These are phyloP conservation scores for Colletotrichum noveboracense DNA, from an alignment of 2,329 filamentous ascomycete species.

Conservation along the genomic window DNA sequence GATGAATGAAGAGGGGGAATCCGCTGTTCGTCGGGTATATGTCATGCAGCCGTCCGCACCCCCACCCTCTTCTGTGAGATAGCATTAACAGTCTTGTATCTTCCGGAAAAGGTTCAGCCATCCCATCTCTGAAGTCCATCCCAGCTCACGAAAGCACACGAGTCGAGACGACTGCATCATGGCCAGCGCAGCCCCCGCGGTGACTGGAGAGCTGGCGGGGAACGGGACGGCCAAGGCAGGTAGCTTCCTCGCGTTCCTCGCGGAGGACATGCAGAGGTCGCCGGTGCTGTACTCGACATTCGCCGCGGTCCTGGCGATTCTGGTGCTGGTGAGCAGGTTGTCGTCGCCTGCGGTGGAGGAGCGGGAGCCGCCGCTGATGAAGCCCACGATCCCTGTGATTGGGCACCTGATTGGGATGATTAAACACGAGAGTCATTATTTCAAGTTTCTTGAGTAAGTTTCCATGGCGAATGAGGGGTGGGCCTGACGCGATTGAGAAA, in stretches of 20 bases:
- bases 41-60: not conserved
- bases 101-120: not conserved
- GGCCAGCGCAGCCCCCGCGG: not conserved
- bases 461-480: not conserved
- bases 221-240: not conserved
- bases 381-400: constrained; percentile 46
- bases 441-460: constrained; percentile 40
- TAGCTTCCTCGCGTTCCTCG: not conserved
- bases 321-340: not conserved
- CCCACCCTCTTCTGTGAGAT: not conserved
- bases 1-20: not conserved
- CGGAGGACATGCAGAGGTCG: not conserved
- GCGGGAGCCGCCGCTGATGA: constrained; percentile 47
- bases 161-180: not conserved
- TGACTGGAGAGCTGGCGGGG: not conserved
- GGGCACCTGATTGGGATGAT: constrained; percentile 52
- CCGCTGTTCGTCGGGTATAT: not conserved
- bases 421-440: constrained; percentile 39
- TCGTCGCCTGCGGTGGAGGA: constrained; percentile 27
- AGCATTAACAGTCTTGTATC: fast-evolving
- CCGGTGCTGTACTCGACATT: not conserved
- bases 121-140: fast-evolving
- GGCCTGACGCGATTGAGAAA: not conserved
- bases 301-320: not conserved
- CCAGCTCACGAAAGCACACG: not conserved